phyloP scores from a whole-genome alignment of 202 grass and related monocot species.

The Digitaria exilis region DNA sequence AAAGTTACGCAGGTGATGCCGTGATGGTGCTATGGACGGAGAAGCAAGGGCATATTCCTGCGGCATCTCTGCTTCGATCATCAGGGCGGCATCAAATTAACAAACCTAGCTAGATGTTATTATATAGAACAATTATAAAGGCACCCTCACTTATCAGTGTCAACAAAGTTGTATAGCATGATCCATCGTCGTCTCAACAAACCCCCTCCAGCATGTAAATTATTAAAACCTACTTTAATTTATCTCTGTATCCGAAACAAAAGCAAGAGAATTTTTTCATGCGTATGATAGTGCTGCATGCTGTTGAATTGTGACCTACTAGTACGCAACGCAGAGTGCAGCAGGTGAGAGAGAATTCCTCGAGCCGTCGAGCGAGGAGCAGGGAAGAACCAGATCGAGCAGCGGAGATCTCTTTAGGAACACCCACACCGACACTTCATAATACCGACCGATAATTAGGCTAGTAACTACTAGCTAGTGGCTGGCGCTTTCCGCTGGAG shows the following conservation, averaged over 20 bases:
- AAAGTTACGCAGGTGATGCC: neutral
- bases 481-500: neutral
- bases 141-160: neutral
- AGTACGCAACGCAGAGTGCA: neutral
- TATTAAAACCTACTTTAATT: neutral
- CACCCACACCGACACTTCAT: conserved; percentile 3
- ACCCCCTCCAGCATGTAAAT: neutral
- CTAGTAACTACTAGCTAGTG: neutral
- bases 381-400: neutral
- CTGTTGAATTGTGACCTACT: neutral
- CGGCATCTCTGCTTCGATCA: conserved; percentile 2
- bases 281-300: no score
- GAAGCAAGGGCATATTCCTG: conserved; percentile 13
- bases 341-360: neutral
- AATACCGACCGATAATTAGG: no score
- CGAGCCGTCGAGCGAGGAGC: no score
- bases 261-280: no score
- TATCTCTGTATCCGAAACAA: neutral
- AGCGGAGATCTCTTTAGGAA: no score
- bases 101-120: neutral
- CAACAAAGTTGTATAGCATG: neutral
- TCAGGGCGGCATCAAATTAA: neutral
- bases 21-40: neutral
- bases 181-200: neutral
- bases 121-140: neutral